Evolutionary conservation across 139 green algal genomes (phyloP), one percentile per base, ranked within the genome.

Genomic region (Pseudopediastrum boryanum): DNA sequence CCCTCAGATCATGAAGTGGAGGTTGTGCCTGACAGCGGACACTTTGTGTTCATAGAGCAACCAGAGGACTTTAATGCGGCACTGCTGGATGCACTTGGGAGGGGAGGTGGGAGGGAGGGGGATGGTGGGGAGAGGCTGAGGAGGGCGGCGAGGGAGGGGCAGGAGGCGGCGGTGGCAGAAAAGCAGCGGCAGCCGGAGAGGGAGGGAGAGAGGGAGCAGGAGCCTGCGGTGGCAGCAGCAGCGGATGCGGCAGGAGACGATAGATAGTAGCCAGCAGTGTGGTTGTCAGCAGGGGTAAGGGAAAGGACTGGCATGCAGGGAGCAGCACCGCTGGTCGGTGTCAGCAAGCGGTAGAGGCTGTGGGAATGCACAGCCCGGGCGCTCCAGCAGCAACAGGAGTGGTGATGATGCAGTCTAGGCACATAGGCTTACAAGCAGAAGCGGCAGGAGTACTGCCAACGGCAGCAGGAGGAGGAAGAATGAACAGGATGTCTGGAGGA

Each of bases 31-130:
- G 56, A 78, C 52, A 70, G 54, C 39, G 71, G 71, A 1, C 71
- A 78, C 23, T 78, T 70, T 70, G 71, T 70, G 1, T 78, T 78
- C 0, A 27, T 78, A 33, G 71, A 78, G 54, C 54, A 78, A 41
- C 71, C 71, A 16, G 54, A 78, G 54, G 36, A 16, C 3, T 78
- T 78, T 29, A 78, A 78, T 56, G 71, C 71, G 43, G 71, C 71
- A 10, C 41, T 78, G 27, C 38, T 78, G 2, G n/a, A 56, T 3
- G 52, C 44, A 56, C 2, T 33, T 78, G 6, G 71, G 54, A 13
- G 52, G n/a, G 23, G 33, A 70, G 13, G 25, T 65, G 29, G 51
- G 7, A 56, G 69, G 54, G 71, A 78, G 42, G 50, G 56, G 2
- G 54, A 56, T 23, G 42, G 33, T 42, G 42, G 27, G 4, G n/a